Evolutionary conservation across 163 green algal genomes (phyloP).

Genomic region (Smithsoniella earleae): DNA sequence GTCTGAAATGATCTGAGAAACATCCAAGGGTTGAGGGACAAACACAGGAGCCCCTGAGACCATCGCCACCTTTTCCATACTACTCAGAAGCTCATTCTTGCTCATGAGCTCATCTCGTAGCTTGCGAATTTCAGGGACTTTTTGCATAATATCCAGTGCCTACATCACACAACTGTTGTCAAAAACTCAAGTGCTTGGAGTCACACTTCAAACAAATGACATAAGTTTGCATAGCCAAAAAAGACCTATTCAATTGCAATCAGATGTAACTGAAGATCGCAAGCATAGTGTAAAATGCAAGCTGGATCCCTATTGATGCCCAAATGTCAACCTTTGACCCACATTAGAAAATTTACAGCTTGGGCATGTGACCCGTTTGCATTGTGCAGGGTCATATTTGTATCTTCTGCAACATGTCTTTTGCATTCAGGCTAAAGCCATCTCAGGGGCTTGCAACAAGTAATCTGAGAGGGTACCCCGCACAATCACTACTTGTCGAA

Average conservation of each 20-base stretch:
- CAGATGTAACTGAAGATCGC: background rate
- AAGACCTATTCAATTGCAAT: background rate
- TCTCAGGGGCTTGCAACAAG: too few relatives aligned
- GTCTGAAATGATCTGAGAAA: background rate
- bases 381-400: too few relatives aligned
- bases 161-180: constrained; percentile 3
- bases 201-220: background rate
- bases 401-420: too few relatives aligned
- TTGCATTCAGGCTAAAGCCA: too few relatives aligned
- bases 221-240: background rate
- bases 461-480: too few relatives aligned
- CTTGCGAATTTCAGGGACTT: constrained; percentile 6
- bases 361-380: too few relatives aligned
- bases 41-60: background rate
- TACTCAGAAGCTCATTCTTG: constrained; percentile 4
- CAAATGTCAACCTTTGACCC: too few relatives aligned
- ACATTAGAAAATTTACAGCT: too few relatives aligned
- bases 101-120: background rate
- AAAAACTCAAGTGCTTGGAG: background rate
- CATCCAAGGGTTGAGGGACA: background rate
- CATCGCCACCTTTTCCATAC: background rate
- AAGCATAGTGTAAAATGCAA: too few relatives aligned
- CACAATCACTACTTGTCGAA: too few relatives aligned
- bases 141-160: constrained; percentile 21
- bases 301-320: too few relatives aligned